phyloP scores from a whole-genome alignment of 2,329 filamentous ascomycete species.

The Furcasterigmium sp. region DNA sequence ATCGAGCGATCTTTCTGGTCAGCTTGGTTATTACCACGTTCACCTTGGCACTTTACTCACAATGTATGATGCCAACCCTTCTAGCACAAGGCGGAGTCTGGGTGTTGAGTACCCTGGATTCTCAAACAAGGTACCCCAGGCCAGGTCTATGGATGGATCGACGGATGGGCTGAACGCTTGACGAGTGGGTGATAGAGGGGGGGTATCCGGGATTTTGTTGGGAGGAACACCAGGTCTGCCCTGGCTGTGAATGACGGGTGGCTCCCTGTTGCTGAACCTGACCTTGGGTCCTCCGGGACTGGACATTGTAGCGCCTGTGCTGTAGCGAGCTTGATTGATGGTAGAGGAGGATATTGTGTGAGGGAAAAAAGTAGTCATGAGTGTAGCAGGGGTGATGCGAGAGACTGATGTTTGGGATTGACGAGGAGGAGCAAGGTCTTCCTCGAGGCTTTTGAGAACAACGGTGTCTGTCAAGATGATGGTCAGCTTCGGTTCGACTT shows the following conservation, averaged over 20 bases:
- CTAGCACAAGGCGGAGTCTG: conserved; percentile 64
- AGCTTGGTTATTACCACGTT: too few species aligned
- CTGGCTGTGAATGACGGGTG: conserved; percentile 8
- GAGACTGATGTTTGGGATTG: neutral
- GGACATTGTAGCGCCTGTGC: too few species aligned
- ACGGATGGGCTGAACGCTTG: conserved; percentile 1
- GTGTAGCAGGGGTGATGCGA: conserved; percentile 1
- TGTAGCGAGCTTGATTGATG: neutral
- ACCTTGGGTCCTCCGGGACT: neutral
- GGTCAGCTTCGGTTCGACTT: neutral
- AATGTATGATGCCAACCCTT: conserved; percentile 68
- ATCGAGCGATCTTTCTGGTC: conserved; percentile 25
- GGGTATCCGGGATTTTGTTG: too few species aligned
- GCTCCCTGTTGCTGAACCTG: conserved; percentile 6
- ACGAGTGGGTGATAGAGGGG: neutral
- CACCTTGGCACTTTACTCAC: conserved; percentile 51
- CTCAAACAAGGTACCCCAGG: conserved; percentile 75
- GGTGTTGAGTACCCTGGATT: conserved; percentile 60
- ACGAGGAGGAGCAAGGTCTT: neutral
- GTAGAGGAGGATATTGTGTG: neutral
- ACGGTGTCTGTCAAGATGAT: neutral
- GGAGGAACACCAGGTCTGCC: neutral
- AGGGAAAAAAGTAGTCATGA: conserved; percentile 3
- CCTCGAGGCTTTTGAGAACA: neutral
- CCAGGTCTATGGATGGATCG: conserved; percentile 43